Evolutionary conservation across 2,329 filamentous ascomycete species (phyloP).

Genomic region (Penicillium sp.): DNA sequence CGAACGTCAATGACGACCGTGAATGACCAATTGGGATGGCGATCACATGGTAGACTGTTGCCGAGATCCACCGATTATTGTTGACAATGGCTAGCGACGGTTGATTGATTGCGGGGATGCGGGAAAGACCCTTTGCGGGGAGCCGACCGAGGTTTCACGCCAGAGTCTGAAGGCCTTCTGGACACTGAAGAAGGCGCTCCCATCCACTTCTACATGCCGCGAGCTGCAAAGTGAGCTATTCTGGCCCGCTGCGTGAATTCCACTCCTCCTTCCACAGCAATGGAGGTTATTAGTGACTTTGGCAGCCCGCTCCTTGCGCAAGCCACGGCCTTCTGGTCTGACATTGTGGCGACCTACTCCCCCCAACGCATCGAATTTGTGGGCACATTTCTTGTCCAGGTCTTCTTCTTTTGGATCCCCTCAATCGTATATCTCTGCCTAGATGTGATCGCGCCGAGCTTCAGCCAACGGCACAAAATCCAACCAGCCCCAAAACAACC

Average conservation of each 20-base stretch:
- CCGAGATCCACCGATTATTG: conserved; percentile 14
- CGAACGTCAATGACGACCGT: not conserved
- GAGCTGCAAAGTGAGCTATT: not conserved
- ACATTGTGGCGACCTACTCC: conserved; percentile 21
- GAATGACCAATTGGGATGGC: not conserved
- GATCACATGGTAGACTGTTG: conserved; percentile 17
- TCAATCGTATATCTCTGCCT: conserved; percentile 46
- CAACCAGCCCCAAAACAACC: conserved; percentile 56
- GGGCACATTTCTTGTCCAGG: conserved; percentile 28
- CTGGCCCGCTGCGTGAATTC: not conserved
- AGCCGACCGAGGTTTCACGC: conserved; percentile 10
- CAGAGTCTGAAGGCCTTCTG: not conserved
- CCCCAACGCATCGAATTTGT: conserved; percentile 30
- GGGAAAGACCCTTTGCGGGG: conserved; percentile 5
- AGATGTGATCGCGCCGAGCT: conserved; percentile 49
- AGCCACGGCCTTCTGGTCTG: conserved; percentile 14
- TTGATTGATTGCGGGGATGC: conserved; percentile 15
- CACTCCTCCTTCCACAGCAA: not conserved
- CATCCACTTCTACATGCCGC: not conserved
- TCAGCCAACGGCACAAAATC: conserved; percentile 56
- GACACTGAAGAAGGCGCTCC: not conserved
- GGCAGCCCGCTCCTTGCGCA: conserved; percentile 6
- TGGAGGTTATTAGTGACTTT: not conserved
- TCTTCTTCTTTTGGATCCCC: conserved; percentile 30
- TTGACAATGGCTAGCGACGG: conserved; percentile 8